Base-by-base conservation (phyloP, 108 stramenopile genomes). In the Schizochytrium sp. region DNA sequence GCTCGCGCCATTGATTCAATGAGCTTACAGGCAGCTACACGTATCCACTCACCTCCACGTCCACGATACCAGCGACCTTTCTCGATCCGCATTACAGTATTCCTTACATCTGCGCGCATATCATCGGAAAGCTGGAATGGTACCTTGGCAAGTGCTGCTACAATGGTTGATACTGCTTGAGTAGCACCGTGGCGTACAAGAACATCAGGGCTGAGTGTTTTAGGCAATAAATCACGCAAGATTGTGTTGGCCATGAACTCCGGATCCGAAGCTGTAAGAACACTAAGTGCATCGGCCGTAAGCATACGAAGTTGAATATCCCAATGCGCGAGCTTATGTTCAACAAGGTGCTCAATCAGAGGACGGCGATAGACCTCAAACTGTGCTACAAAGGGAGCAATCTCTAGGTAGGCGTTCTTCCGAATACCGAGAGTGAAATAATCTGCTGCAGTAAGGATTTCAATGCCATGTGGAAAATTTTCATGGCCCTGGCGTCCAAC, bases 361-460 rank as follows among this genome's bases (percentile, higher is more conserved):
- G 91, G 91, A 53, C 47, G 89, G 47, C 95, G 95, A 90, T 97
- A 97, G 72, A 95, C 95, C 72, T 95, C 93, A 64, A 96, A 97
- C 61, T 91, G 72, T 4, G 98, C 97, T 58, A 99, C 92, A 4
- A 91, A 88, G 41, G 89, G 64, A 1, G 97, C 91, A 60, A 98
- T 93, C 3, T 90, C 87, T 41, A 94, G 90, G 92, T 93, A 99
- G 3, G 98, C 95, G 87, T 97, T 93, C 3, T 44, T 93, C 44
- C 97, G 95, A 89, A 96, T 99, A 46, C 99, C 99, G 87, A 99
- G 88, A 19, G 98, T 96, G 89, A 97, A 98, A 91, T 96, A 99
- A 89, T 99, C 98, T 2, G 98, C 99, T 40, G 92, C 92, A 15
- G 97, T 97, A 72, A 99, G 91, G 45, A 99, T 97, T 40, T 92